A percentile compares a stretch with the other conserved stretches of the same genome.
Evolutionary conservation across 2,329 filamentous ascomycete genomes (phyloP).

Genomic region (Colletotrichum incanum): DNA sequence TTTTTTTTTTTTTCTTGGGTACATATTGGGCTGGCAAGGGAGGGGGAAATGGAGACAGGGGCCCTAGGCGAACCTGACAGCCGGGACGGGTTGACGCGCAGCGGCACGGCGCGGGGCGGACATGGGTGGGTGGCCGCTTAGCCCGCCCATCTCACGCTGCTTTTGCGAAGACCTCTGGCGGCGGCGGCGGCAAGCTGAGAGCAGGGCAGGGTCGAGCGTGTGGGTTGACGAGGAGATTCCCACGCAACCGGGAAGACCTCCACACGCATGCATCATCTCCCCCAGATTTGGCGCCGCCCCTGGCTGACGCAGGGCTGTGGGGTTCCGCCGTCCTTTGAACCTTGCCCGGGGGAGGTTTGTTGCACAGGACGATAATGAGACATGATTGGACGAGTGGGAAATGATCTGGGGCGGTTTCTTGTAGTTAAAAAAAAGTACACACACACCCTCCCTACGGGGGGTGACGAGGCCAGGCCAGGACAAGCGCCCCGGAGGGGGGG

Average conservation of each 20-base stretch:
- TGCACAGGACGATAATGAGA: slow-evolving; percentile 63
- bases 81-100: slow-evolving; percentile 46
- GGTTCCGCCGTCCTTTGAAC: slow-evolving; percentile 14
- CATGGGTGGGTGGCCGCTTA: slow-evolving; percentile 41
- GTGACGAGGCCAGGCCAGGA: slow-evolving; percentile 45
- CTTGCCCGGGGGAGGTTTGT: slow-evolving; percentile 51
- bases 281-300: slow-evolving; percentile 19
- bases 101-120: slow-evolving; percentile 47
- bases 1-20: slow-evolving; percentile 36
- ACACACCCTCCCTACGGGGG: slow-evolving; percentile 50
- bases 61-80: slow-evolving; percentile 47
- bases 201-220: slow-evolving; percentile 44
- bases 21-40: slow-evolving; percentile 41
- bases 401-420: slow-evolving; percentile 51
- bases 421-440: slow-evolving; percentile 61
- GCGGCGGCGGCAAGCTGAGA: slow-evolving; percentile 45
- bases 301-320: slow-evolving; percentile 24
- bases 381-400: slow-evolving; percentile 67
- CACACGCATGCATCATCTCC: neutral
- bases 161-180: slow-evolving; percentile 49
- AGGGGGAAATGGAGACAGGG: slow-evolving; percentile 30
- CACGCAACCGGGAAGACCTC: slow-evolving; percentile 26
- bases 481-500: slow-evolving; percentile 50
- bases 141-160: slow-evolving; percentile 56
- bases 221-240: slow-evolving; percentile 24